These are phyloP conservation scores for Nothophytophthora sp. DNA, from an alignment of 352 stramenopile species.

Conservation along the genomic window DNA sequence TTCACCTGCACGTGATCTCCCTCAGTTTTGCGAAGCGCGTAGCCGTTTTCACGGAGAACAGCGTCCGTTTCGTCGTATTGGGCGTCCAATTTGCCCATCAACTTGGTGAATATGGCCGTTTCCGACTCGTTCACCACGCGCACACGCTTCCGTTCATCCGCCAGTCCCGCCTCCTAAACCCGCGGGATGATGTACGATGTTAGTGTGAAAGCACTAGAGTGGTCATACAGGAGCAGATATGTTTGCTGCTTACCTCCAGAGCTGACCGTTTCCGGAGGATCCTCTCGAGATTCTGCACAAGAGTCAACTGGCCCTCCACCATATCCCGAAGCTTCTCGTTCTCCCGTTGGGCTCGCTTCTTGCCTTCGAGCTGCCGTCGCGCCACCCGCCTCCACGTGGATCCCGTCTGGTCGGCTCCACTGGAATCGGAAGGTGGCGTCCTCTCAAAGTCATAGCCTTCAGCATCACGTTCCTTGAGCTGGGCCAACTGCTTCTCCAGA, in stretches of 20 bases:
- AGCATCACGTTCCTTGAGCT: conserved; percentile 15
- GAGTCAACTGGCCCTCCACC: conserved; percentile 27
- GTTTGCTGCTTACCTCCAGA: conserved; percentile 6
- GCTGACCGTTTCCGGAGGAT: conserved; percentile 28
- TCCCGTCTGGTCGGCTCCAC: not conserved
- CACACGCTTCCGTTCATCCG: conserved; percentile 18
- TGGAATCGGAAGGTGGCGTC: not conserved
- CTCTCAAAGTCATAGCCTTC: not conserved
- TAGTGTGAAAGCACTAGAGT: no score
- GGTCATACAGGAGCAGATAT: no score
- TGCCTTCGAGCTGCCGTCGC: conserved; percentile 30
- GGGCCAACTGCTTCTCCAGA: conserved; percentile 30
- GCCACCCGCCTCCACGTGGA: conserved; percentile 33
- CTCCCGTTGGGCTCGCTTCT: conserved; percentile 27
- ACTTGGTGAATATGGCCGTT: conserved; percentile 12
- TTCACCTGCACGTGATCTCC: conserved; percentile 31
- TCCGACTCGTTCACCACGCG: conserved; percentile 22
- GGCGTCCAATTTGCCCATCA: conserved; percentile 19
- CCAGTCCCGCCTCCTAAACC: conserved; percentile 13
- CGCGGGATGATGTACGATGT: no score
- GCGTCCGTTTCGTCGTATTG: conserved; percentile 17
- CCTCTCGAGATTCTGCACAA: conserved; percentile 31
- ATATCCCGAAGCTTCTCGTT: conserved; percentile 37
- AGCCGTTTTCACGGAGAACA: conserved; percentile 16
- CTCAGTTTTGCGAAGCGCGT: conserved; percentile 7